These are phyloP conservation scores for Trichophyton benhamiae DNA, from an alignment of 2,329 filamentous ascomycete species.

Conservation along the genomic window DNA sequence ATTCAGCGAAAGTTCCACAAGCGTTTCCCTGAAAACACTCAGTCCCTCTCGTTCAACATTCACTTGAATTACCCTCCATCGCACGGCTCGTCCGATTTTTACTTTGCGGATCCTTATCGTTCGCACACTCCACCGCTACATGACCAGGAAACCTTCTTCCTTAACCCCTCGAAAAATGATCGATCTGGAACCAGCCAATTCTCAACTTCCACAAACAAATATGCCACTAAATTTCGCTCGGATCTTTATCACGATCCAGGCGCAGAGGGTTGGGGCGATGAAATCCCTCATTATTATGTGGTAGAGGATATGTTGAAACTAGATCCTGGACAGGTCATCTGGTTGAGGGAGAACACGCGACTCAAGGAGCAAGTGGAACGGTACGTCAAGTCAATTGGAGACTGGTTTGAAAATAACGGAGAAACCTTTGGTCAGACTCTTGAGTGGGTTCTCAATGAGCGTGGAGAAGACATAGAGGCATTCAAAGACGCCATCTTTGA, in stretches of 20 bases:
- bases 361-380: conserved; percentile 46
- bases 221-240: conserved; percentile 37
- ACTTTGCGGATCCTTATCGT: conserved; percentile 5
- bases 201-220: conserved; percentile 20
- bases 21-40: conserved; percentile 39
- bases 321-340: conserved; percentile 47
- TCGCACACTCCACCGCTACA: neutral
- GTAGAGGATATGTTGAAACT: conserved; percentile 54
- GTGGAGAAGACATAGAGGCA: conserved; percentile 40
- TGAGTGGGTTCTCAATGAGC: conserved; percentile 43
- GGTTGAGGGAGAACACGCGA: conserved; percentile 44
- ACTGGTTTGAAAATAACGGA: conserved; percentile 53
- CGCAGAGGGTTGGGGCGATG: conserved; percentile 52
- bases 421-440: conserved; percentile 51
- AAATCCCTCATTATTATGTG: conserved; percentile 51
- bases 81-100: conserved; percentile 20
- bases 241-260: conserved; percentile 42
- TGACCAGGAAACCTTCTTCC: conserved; percentile 2
- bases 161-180: neutral
- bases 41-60: conserved; percentile 42
- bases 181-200: conserved; percentile 9
- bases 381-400: conserved; percentile 41
- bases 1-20: conserved; percentile 48
- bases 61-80: conserved; percentile 39
- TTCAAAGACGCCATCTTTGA: conserved; percentile 22